phyloP scores from a whole-genome alignment of 192 early-diverging fungal species.

The Rhizoclosmatium sp. region DNA sequence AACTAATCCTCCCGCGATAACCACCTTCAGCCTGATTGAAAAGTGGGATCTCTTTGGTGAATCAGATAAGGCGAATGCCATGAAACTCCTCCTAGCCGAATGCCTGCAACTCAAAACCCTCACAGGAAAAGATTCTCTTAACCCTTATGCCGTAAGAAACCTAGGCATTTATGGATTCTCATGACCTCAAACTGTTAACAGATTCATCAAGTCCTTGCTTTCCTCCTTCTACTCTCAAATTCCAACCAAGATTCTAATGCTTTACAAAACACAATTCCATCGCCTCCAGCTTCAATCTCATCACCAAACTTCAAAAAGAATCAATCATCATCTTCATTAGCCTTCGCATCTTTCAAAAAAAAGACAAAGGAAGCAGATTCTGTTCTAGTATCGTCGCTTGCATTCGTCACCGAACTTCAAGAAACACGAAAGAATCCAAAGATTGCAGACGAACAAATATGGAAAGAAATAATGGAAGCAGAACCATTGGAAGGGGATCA shows the following conservation, averaged over 20 bases:
- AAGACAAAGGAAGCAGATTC: background rate
- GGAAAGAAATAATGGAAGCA: constrained; percentile 1
- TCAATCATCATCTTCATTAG: background rate
- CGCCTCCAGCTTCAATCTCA: background rate
- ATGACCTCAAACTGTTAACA: background rate
- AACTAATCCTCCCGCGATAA: background rate
- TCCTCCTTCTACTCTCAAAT: constrained; percentile 6
- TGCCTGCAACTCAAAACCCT: background rate
- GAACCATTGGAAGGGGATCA: constrained; percentile 29
- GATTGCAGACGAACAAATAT: background rate
- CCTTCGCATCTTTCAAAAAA: background rate
- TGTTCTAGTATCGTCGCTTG: background rate
- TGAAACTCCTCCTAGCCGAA: background rate
- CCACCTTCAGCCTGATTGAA: background rate
- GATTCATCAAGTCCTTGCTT: constrained; percentile 18
- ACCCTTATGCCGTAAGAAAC: constrained; percentile 1
- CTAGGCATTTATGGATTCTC: too few relatives aligned
- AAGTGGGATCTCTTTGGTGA: constrained; percentile 32
- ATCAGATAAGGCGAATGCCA: constrained; percentile 7
- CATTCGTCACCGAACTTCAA: background rate
- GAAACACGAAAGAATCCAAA: background rate
- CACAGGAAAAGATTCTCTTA: constrained; percentile 6
- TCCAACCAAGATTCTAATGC: background rate
- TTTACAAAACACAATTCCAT: background rate
- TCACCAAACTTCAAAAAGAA: background rate